phyloP scores from a whole-genome alignment of 176 grass and related monocot species.

The Carex parvula region DNA sequence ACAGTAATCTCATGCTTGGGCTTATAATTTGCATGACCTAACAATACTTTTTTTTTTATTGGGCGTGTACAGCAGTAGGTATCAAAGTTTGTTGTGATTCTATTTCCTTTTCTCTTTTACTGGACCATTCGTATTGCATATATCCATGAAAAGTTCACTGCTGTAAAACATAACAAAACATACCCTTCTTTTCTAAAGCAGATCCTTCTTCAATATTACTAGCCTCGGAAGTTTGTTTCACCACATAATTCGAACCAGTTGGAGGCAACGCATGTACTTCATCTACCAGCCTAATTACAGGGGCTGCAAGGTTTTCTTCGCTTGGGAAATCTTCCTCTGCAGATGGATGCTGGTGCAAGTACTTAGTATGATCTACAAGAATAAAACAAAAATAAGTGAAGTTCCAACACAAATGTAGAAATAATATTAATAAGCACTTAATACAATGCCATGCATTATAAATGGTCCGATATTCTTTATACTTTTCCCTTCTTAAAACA shows the following conservation, averaged over 20 bases:
- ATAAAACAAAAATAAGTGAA: conserved; percentile 31
- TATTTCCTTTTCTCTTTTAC: neutral
- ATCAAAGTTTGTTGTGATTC: neutral
- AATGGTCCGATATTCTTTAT: neutral
- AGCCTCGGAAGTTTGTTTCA: conserved; percentile 20
- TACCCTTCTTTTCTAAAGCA: conserved; percentile 42
- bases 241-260: conserved; percentile 19
- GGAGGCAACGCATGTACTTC: conserved; percentile 33
- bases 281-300: conserved; percentile 39
- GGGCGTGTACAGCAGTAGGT: neutral
- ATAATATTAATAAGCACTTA: neutral
- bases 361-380: conserved; percentile 37
- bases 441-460: neutral
- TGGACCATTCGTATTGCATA: conserved; percentile 18
- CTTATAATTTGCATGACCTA: conserved; percentile 16
- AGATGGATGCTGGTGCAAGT: conserved; percentile 53
- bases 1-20: neutral
- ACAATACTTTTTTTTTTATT: conserved; percentile 26
- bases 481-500: no score
- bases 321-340: conserved; percentile 71
- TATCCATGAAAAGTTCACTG: neutral
- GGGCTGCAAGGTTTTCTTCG: conserved; percentile 29
- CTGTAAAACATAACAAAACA: neutral
- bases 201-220: conserved; percentile 24
- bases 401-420: neutral